phyloP scores from a whole-genome alignment of 2,329 filamentous ascomycete genomes.

The Magnaporthales sp. region DNA sequence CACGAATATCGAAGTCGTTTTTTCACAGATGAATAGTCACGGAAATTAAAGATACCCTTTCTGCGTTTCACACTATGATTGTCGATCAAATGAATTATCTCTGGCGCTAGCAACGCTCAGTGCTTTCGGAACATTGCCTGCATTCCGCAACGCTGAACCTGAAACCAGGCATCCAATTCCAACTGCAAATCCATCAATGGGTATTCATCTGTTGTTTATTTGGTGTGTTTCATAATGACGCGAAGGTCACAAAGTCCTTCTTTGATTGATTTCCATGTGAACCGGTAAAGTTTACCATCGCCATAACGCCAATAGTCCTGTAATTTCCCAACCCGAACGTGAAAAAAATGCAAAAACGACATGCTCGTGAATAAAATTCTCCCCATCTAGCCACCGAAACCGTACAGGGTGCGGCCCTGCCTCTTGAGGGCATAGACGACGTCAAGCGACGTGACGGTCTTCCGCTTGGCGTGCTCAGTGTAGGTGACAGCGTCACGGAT shows the following conservation, averaged over 20 bases:
- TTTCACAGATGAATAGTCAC: neutral
- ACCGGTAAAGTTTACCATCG: neutral
- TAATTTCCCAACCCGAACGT: neutral
- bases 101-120: neutral
- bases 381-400: constrained; percentile 31
- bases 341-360: neutral
- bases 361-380: neutral
- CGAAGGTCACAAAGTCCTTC: neutral
- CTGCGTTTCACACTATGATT: neutral
- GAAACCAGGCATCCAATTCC: neutral
- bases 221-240: neutral
- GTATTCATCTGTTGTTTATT: constrained; percentile 1
- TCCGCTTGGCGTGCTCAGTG: constrained; percentile 74
- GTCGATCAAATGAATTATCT: neutral
- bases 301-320: constrained; percentile 1
- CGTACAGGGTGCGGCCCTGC: constrained; percentile 72
- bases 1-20: neutral
- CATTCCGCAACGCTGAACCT: neutral
- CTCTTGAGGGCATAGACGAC: constrained; percentile 62
- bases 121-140: neutral
- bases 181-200: neutral
- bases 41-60: neutral
- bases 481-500: constrained; percentile 72
- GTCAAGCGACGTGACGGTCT: constrained; percentile 65
- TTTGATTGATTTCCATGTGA: neutral